Base-by-base conservation (phyloP, 2,329 filamentous ascomycete genomes). In the Aspergillus sojae region DNA sequence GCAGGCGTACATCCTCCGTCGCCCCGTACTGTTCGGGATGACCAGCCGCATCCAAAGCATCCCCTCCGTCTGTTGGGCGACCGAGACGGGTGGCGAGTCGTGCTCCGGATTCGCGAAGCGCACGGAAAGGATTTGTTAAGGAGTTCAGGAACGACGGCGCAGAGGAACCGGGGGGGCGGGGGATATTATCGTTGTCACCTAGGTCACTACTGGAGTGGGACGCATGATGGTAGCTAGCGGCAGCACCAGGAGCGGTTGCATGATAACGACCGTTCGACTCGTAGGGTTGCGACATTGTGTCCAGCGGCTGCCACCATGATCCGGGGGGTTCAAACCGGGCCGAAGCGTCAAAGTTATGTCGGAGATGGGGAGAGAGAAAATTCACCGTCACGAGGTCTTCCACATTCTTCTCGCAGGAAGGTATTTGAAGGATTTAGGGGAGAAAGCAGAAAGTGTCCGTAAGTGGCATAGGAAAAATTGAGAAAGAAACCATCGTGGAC, bases 1-100 rank as follows among this genome's bases (percentile, higher is more conserved):
- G n/a, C 34, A 55, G 21, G 21, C 36, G 52, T 9, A 55, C 36
- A 26, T 55, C 52, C 10, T 55, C 52, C 12, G 11, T 26, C 11
- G 21, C 32, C 3, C 11, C 32, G n/a, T 55, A 36, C 11, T 55
- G n/a, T 39, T 55, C 52, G n/a, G 52, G 52, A 28, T 55, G 56
- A 11, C 5, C 26, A 1, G 56, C 19, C 0, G 56, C 26, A 50
- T 58, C 56, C 0, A 58, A n/a, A 7, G 56, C 56, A 32, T 58
- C 56, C 5, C 56, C 56, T 19, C 23, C 41, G 21, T 58, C 56
- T 23, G 41, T 19, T 9, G 41, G 56, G 11, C 56, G 56, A 16
- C 56, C 56, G 28, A 58, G 28, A n/a, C 56, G 56, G 19, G 36
- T 11, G 28, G 43, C 56, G n/a, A 58, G 32, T 12, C 52, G 52